A percentile compares a stretch with the other conserved stretches of the same genome.
Conservation (phyloP, 1,284 basidiomycete species). For the Apiotrichum sp. region DNA sequence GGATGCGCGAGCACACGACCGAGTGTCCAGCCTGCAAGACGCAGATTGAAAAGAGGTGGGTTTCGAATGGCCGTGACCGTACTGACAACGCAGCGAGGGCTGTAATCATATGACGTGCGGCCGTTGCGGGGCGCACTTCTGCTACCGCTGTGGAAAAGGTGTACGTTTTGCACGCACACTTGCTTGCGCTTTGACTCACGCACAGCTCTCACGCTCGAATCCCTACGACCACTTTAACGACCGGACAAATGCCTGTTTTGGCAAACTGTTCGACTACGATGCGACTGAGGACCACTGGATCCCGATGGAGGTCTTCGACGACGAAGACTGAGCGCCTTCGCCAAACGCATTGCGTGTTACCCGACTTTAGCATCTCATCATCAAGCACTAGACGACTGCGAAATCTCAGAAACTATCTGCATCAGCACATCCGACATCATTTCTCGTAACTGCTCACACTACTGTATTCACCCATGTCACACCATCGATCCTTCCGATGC, state of each 20-base stretch:
- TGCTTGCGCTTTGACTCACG: conserved; percentile 16
- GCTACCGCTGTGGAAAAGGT: conserved; percentile 39
- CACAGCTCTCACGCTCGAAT: conserved; percentile 9
- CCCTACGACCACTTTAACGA: conserved; percentile 41
- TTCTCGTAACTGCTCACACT: too few relatives aligned
- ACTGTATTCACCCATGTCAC: too few relatives aligned
- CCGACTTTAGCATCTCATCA: too few relatives aligned
- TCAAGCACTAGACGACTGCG: too few relatives aligned
- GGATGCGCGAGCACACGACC: conserved; percentile 37
- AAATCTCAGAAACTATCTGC: too few relatives aligned
- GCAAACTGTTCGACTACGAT: conserved; percentile 41
- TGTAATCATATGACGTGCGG: conserved; percentile 48
- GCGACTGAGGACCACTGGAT: too few relatives aligned
- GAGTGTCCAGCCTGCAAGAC: conserved; percentile 41
- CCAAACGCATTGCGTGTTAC: too few relatives aligned
- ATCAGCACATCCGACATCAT: too few relatives aligned
- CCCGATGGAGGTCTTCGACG: too few relatives aligned
- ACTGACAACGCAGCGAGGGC: conserved; percentile 21
- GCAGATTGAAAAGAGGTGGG: conserved; percentile 38
- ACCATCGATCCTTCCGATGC: too few relatives aligned
- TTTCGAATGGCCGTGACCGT: not conserved
- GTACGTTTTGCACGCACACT: conserved; percentile 22
- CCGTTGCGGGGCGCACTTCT: conserved; percentile 41
- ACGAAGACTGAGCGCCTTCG: too few relatives aligned
- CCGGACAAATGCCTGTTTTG: conserved; percentile 33